Percentiles rank a stretch among this genome's conserved stretches.
phyloP scores from a whole-genome alignment of 352 stramenopile species.

The Plasmopara viticola region DNA sequence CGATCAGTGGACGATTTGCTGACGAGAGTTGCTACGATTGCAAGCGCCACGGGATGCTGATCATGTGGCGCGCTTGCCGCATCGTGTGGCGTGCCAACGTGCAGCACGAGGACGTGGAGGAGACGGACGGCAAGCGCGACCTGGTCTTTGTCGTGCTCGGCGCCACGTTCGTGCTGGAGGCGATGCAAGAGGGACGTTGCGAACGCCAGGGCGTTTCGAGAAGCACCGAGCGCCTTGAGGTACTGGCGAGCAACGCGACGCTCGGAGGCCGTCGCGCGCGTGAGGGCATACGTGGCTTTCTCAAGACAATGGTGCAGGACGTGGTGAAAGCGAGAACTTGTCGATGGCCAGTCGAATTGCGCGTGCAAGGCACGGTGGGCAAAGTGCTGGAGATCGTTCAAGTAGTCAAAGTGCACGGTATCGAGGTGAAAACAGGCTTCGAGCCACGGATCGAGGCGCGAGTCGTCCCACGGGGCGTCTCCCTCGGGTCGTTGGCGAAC shows the following conservation, averaged over 20 bases:
- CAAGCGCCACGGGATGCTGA: conserved; percentile 29
- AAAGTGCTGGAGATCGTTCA: conserved; percentile 37
- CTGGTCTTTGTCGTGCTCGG: conserved; percentile 13
- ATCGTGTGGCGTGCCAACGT: conserved; percentile 34
- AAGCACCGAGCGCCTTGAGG: conserved; percentile 19
- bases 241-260: conserved; percentile 21
- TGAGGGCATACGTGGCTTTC: conserved; percentile 13
- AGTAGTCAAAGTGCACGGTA: conserved; percentile 20
- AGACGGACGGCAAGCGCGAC: conserved; percentile 31
- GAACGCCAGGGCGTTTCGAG: conserved; percentile 17
- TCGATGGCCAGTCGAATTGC: conserved; percentile 23
- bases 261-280: neutral
- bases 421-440: conserved; percentile 58
- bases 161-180: conserved; percentile 16
- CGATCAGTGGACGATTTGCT: conserved; percentile 5
- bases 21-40: conserved; percentile 18
- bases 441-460: conserved; percentile 32
- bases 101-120: conserved; percentile 39
- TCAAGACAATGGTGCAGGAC: conserved; percentile 19
- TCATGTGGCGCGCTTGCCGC: conserved; percentile 21
- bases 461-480: conserved; percentile 12
- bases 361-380: conserved; percentile 27
- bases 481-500: conserved; percentile 9
- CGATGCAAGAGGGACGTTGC: conserved; percentile 18
- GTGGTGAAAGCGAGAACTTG: conserved; percentile 16